A percentile compares a stretch with the other conserved stretches of the same genome.
These are phyloP conservation scores for Leccinum fibrillosum DNA, from an alignment of 768 basidiomycete species.

Conservation along the genomic window DNA sequence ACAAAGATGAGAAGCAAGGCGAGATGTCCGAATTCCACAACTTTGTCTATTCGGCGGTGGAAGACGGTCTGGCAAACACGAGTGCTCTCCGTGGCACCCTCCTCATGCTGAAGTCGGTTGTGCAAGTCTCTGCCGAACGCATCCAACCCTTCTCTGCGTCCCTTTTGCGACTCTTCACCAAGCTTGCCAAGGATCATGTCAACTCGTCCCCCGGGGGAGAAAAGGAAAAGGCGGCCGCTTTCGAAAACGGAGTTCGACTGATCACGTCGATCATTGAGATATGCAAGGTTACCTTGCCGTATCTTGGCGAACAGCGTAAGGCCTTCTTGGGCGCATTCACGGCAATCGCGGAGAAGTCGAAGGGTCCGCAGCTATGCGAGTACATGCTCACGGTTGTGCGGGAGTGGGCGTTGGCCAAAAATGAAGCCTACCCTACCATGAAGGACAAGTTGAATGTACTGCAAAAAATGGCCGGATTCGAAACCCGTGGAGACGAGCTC, in stretches of 20 bases:
- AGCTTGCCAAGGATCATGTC: slow-evolving; percentile 86
- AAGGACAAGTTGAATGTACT: slow-evolving; percentile 93
- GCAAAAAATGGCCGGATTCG: slow-evolving; percentile 83
- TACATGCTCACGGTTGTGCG: slow-evolving; percentile 84
- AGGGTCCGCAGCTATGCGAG: slow-evolving; percentile 71
- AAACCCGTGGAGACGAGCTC: slow-evolving; percentile 67
- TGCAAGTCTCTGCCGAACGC: slow-evolving; percentile 75
- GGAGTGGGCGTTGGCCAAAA: slow-evolving; percentile 85
- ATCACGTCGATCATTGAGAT: slow-evolving; percentile 84
- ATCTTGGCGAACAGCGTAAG: slow-evolving; percentile 83
- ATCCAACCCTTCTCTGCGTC: slow-evolving; percentile 74
- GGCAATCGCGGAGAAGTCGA: slow-evolving; percentile 86
- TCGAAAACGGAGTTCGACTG: slow-evolving; percentile 59
- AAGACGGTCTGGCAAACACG: slow-evolving; percentile 74
- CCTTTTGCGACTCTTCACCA: slow-evolving; percentile 81
- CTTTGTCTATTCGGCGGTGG: slow-evolving; percentile 71
- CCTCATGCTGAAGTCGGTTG: slow-evolving; percentile 83
- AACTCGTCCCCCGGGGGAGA: slow-evolving; percentile 41
- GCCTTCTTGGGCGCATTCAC: slow-evolving; percentile 75
- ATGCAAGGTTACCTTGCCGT: slow-evolving; percentile 73
- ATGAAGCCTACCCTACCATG: slow-evolving; percentile 85
- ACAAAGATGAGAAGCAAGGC: slow-evolving; percentile 69
- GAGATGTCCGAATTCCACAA: slow-evolving; percentile 74
- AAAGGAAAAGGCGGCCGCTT: slow-evolving; percentile 33
- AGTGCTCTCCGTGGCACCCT: slow-evolving; percentile 75